Percentiles rank a stretch among this genome's conserved stretches.
phyloP scores from a whole-genome alignment of 1,284 basidiomycete species.

The Thecaphora frezii region DNA sequence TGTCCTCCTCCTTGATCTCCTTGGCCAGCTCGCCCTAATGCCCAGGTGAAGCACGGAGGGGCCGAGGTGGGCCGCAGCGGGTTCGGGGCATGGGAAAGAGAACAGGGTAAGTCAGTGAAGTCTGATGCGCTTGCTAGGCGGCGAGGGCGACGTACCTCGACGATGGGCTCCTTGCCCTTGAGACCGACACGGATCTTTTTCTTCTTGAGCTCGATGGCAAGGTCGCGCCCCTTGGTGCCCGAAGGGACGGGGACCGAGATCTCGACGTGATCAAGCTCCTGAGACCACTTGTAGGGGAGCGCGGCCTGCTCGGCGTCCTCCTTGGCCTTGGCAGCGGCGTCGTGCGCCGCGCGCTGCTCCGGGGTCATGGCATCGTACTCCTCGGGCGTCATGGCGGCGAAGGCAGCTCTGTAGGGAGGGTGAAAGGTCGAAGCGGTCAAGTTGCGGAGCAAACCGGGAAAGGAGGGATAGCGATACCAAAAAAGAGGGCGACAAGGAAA shows the following conservation, averaged over 20 bases:
- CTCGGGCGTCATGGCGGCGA: slow-evolving; percentile 67
- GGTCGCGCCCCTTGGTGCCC: slow-evolving; percentile 79
- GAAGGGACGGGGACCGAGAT: slow-evolving; percentile 79
- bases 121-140: no score
- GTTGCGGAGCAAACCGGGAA: no score
- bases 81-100: background rate
- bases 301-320: slow-evolving; percentile 81
- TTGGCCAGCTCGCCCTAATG: slow-evolving; percentile 87
- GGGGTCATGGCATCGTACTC: slow-evolving; percentile 76
- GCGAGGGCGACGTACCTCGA: slow-evolving; percentile 25
- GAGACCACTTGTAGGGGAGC: slow-evolving; percentile 89
- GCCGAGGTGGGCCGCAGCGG: background rate
- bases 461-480: no score
- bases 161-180: slow-evolving; percentile 80
- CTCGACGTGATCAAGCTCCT: slow-evolving; percentile 84
- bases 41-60: background rate
- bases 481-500: no score
- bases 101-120: background rate
- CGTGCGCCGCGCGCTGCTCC: slow-evolving; percentile 74
- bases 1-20: slow-evolving; percentile 92
- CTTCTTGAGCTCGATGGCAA: slow-evolving; percentile 76
- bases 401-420: background rate
- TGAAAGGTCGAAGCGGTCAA: background rate
- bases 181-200: slow-evolving; percentile 79
- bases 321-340: slow-evolving; percentile 69